These are phyloP conservation scores for Hymenoscyphus infarciens DNA, from an alignment of 2,329 filamentous ascomycete species.

Conservation along the genomic window DNA sequence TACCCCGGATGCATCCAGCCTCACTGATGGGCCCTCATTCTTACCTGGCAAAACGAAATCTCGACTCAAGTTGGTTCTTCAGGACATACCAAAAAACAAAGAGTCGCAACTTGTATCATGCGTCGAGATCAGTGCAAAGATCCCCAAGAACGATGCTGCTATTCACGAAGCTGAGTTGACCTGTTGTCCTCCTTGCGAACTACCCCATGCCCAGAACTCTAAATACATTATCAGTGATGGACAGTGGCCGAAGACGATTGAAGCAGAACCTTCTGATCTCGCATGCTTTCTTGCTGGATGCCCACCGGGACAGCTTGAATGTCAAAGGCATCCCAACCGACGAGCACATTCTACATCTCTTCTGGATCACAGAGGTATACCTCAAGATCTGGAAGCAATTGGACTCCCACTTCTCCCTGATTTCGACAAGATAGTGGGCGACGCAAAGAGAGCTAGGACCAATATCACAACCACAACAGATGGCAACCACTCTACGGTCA, in stretches of 20 bases:
- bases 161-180: constrained; percentile 23
- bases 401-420: background rate
- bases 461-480: background rate
- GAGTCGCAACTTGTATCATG: constrained; percentile 23
- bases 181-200: constrained; percentile 25
- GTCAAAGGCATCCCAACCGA: constrained; percentile 16
- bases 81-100: constrained; percentile 21
- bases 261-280: constrained; percentile 23
- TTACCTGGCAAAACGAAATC: constrained; percentile 21
- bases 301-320: constrained; percentile 20
- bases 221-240: constrained; percentile 21
- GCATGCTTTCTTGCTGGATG: constrained; percentile 28
- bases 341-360: constrained; percentile 12
- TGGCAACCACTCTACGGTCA: background rate
- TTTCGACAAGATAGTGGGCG: background rate
- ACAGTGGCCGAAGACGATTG: constrained; percentile 12
- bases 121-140: constrained; percentile 19
- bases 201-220: constrained; percentile 17
- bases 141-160: constrained; percentile 22
- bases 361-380: constrained; percentile 1
- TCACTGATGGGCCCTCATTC: constrained; percentile 5
- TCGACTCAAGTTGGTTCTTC: constrained; percentile 25
- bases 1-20: constrained; percentile 4
- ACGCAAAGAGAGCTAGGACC: background rate
- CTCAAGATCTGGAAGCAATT: constrained; percentile 19